Conservation (phyloP, 768 basidiomycete species). For the Tulasnella sp. region DNA sequence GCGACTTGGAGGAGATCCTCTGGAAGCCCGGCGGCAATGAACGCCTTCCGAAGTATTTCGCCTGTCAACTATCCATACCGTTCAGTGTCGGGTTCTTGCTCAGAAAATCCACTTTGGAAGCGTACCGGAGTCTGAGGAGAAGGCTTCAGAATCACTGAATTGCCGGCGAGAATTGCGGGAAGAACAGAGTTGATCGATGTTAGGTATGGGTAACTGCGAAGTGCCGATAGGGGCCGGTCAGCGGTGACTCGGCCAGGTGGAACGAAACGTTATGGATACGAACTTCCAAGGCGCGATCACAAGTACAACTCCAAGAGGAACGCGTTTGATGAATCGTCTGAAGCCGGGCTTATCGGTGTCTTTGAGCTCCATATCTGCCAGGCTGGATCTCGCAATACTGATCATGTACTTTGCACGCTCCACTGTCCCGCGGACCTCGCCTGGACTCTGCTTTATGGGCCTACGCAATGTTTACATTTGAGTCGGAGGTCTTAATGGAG, state of each 20-base stretch:
- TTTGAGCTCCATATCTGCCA: constrained; percentile 68
- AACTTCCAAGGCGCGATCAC: constrained; percentile 93
- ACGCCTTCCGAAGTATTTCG: constrained; percentile 68
- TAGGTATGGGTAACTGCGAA: constrained; percentile 76
- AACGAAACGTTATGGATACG: constrained; percentile 33
- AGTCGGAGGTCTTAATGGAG: background rate
- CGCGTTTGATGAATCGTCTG: constrained; percentile 74
- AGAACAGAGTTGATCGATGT: constrained; percentile 87
- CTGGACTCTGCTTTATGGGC: constrained; percentile 70
- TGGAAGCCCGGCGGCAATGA: constrained; percentile 75
- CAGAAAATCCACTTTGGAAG: background rate
- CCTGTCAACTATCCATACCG: constrained; percentile 51
- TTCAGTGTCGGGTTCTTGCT: background rate
- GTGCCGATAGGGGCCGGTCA: background rate
- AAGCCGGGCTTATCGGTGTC: constrained; percentile 82
- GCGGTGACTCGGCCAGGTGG: background rate
- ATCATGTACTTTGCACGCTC: constrained; percentile 82
- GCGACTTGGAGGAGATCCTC: constrained; percentile 66
- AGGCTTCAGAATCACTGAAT: constrained; percentile 87
- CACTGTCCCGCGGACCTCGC: constrained; percentile 76
- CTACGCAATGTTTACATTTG: constrained; percentile 39
- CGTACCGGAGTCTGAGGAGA: constrained; percentile 84
- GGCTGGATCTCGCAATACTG: constrained; percentile 67
- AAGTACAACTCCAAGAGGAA: constrained; percentile 80
- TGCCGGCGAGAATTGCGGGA: constrained; percentile 84